Conservation (phyloP, 1,284 basidiomycete species). For the Moesziomyces sp. region DNA sequence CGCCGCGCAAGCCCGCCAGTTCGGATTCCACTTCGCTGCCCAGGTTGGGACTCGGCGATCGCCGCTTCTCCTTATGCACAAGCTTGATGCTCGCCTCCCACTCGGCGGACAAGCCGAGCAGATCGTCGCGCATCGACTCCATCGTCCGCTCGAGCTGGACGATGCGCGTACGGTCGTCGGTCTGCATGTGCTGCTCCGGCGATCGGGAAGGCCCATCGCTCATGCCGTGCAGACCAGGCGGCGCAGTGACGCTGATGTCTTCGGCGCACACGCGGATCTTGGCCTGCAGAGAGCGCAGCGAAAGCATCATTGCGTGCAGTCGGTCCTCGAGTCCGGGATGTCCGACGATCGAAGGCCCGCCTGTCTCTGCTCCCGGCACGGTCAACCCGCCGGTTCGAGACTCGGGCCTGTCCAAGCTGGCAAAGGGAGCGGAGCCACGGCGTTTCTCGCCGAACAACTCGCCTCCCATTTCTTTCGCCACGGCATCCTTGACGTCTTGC, state of each 20-base stretch:
- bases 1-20: slow-evolving; percentile 11
- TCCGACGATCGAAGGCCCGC: slow-evolving; percentile 3
- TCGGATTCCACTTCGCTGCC: slow-evolving; percentile 24
- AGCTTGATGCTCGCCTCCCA: slow-evolving; percentile 63
- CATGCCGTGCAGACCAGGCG: slow-evolving; percentile 53
- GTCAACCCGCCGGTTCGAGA: slow-evolving; percentile 12
- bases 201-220: not conserved
- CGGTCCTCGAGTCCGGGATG: slow-evolving; percentile 59
- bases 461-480: slow-evolving; percentile 28
- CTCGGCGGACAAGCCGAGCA: slow-evolving; percentile 56
- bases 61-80: slow-evolving; percentile 38
- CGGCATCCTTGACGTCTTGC: slow-evolving; percentile 4
- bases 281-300: slow-evolving; percentile 64
- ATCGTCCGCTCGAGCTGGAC: slow-evolving; percentile 45
- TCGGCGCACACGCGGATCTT: slow-evolving; percentile 64
- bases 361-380: slow-evolving; percentile 3
- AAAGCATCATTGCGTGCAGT: slow-evolving; percentile 53
- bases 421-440: not conserved
- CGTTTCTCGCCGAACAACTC: slow-evolving; percentile 9
- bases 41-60: slow-evolving; percentile 26
- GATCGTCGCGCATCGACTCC: slow-evolving; percentile 60
- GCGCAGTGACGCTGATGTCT: slow-evolving; percentile 47
- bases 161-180: slow-evolving; percentile 11
- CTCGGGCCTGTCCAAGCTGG: slow-evolving; percentile 3
- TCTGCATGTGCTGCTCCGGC: not conserved